Evolutionary conservation across 176 grass and related monocot genomes (phyloP).

Genomic region (Microstegium vimineum): DNA sequence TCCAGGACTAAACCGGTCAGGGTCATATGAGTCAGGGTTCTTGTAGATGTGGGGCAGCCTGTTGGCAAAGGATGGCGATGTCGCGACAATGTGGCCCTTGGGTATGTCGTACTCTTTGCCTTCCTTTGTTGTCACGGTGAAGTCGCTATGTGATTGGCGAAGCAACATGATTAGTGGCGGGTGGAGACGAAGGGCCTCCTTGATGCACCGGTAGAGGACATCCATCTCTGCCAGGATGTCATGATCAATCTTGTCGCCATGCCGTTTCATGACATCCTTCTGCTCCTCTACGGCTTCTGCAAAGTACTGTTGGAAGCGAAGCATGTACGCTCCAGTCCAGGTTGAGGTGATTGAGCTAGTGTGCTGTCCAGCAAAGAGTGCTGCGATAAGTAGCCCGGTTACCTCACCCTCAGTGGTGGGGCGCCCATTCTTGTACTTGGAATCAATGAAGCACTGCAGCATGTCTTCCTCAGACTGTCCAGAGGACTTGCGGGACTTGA

Average conservation of each 20-base stretch:
- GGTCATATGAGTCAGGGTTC: background rate
- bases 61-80: background rate
- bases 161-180: background rate
- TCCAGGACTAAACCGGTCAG: background rate
- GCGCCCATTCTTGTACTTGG: too few species aligned
- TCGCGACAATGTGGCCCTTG: background rate
- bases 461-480: too few species aligned
- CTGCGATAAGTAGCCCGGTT: too few species aligned
- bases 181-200: background rate
- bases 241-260: background rate
- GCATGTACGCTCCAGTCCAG: too few species aligned
- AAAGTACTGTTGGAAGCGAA: too few species aligned
- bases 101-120: background rate
- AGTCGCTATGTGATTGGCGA: background rate
- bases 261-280: too few species aligned
- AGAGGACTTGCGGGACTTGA: too few species aligned
- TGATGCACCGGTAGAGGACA: background rate
- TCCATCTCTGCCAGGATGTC: background rate
- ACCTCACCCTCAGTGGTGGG: too few species aligned
- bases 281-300: too few species aligned
- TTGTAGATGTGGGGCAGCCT: background rate
- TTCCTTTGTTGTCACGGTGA: background rate
- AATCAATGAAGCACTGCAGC: too few species aligned
- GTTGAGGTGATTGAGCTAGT: too few species aligned
- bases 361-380: too few species aligned